These are phyloP conservation scores for Botryobasidium botryosum DNA, from an alignment of 768 basidiomycete genomes.

Conservation along the genomic window DNA sequence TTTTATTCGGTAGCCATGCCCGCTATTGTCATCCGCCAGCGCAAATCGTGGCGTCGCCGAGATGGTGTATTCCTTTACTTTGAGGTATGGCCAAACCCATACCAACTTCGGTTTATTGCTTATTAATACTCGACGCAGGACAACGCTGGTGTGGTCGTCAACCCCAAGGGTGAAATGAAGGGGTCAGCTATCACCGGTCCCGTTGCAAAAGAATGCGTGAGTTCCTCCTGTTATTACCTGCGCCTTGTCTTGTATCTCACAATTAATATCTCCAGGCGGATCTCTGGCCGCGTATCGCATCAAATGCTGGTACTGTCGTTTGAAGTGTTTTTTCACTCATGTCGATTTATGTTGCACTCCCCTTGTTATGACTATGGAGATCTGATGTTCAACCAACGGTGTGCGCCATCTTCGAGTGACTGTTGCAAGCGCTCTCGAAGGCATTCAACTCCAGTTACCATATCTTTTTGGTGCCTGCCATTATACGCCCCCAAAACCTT, in stretches of 20 bases:
- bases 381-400: too few species aligned
- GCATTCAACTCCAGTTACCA: too few species aligned
- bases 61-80: conserved; percentile 99
- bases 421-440: too few species aligned
- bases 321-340: conserved; percentile 30
- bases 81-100: conserved; percentile 35
- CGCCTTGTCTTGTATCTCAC: not conserved
- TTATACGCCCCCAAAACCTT: too few species aligned
- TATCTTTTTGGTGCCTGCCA: too few species aligned
- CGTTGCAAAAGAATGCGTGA: conserved; percentile 97
- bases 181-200: conserved; percentile 93
- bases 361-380: too few species aligned
- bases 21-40: conserved; percentile 89
- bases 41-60: conserved; percentile 94
- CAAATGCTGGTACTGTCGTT: conserved; percentile 96
- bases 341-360: too few species aligned
- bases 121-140: conserved; percentile 30
- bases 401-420: too few species aligned
- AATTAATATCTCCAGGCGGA: conserved; percentile 44
- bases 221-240: conserved; percentile 20
- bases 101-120: not conserved
- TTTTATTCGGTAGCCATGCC: conserved; percentile 61
- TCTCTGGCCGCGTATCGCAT: conserved; percentile 98
- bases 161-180: conserved; percentile 99
- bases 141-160: conserved; percentile 94